Base-by-base conservation (phyloP, 352 stramenopile species). In the Globisporangium iwayamae region DNA sequence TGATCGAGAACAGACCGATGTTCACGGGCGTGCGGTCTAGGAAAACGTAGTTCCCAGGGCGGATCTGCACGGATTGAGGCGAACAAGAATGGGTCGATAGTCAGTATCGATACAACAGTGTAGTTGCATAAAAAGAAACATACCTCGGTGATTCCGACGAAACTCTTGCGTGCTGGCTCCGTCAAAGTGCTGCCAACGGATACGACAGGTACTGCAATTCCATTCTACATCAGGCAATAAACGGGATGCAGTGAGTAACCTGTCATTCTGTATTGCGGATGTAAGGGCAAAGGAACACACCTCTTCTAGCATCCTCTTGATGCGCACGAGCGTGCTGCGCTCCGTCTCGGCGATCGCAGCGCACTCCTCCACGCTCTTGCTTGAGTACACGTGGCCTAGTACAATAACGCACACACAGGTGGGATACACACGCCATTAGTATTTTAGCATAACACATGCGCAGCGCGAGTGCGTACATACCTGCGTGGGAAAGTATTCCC, bases 1-100 rank as follows among this genome's bases (percentile, higher is more conserved):
- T 62, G 54, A 90, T 69, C 14, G 69, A 79, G 53, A 77, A 85
- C 13, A 90, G 54, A 1, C 83, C 83, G 48, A 89, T 90, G 41
- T 76, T 72, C 32, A 92, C 76, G 6, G 83, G 83, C 18, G 83
- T 92, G 57, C 83, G 83, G 58, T 92, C 83, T 13, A 89, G 63
- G 56, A 92, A 92, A 10, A 90, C 75, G 48, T 90, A 90, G 69
- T 90, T 92, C 32, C 81, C 83, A 13, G 81, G 79, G 7, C 81
- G 83, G 56, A 90, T 85, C 73, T 88, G 28, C 20, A 54, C 11
- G 6, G 8, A 41, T 13, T 14, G 10, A 41, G 8, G 8, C 2
- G 1, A 41, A 41, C 36, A 41, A 38, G 6, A 41, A 10, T 13
- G 30, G 7, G 32, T 36, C 7, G 4, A 18, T 38, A 2, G 52